Evolutionary conservation across 2,329 filamentous ascomycete genomes (phyloP), one percentile per base, ranked within the genome.

Genomic region (Trichoderma simmonsii): DNA sequence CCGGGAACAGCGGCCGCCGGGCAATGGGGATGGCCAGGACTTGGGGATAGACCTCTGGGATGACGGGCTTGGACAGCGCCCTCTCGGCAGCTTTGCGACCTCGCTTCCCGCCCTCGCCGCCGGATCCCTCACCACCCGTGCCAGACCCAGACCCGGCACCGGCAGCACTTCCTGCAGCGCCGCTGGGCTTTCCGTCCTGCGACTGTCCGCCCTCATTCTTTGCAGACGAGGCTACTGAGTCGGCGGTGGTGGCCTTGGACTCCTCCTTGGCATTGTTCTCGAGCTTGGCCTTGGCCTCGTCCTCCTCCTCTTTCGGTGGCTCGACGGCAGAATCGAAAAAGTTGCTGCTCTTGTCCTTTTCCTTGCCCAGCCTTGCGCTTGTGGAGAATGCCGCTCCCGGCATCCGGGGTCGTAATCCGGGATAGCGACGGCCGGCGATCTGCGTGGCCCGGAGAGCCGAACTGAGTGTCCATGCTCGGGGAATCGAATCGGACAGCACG

Each of bases 1-100:
- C 96, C 1, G 96, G 96, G 82, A 98, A 99, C 14, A 99, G 85
- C 12, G 96, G 96, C 68, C 96, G 89, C 81, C 97, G 94, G 32
- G 94, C 93, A 77, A 99, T 98, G 8, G 96, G 96, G 71, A 99
- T 97, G 2, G 95, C 95, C 88, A 99, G 93, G 70, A 99, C 95
- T 80, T 98, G 96, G 4, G 96, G 96, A 80, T 99, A 99, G 57
- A 98, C 91, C 73, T 99, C 96, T 15, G 96, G 96, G 15, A 98
- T 92, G 3, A 92, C 89, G 2, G 94, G 93, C 83, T 98, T 98
- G 77, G 94, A 90, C 51, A 98, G 86, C 28, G 92, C 91, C 78
- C 90, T 90, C 73, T 96, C 93, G n/a, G 81, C 78, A 39, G 90
- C 87, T 79, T 92, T 95, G 75, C 90, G 88, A 70, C 93, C 91